phyloP scores from a whole-genome alignment of 345 rosid species.

The Murraya koenigii region DNA sequence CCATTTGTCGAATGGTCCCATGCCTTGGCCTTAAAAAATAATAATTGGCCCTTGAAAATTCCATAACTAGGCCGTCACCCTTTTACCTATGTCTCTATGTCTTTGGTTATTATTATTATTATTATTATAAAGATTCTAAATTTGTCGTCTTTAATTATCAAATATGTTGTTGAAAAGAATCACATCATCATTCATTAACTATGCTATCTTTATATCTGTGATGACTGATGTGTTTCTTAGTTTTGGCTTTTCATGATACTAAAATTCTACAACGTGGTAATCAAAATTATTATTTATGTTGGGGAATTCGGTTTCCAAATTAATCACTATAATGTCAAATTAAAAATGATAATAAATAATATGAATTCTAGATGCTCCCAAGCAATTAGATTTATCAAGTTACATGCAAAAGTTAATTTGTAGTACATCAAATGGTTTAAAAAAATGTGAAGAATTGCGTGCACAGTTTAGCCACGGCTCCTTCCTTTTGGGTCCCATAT shows the following conservation, averaged over 20 bases:
- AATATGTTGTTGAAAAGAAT: neutral
- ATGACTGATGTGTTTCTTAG: neutral
- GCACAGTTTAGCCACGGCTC: neutral
- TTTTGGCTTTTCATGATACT: neutral
- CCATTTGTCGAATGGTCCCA: neutral
- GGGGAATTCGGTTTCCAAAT: neutral
- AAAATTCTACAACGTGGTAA: neutral
- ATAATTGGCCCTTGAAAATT: neutral
- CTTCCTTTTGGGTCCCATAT: neutral
- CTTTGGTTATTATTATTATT: neutral
- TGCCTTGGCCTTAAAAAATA: neutral
- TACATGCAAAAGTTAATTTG: neutral
- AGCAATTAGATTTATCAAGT: neutral
- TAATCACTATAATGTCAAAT: neutral
- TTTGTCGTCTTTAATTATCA: neutral
- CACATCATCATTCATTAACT: neutral
- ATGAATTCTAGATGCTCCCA: no score
- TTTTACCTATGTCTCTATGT: neutral
- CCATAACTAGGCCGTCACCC: neutral
- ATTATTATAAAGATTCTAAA: neutral
- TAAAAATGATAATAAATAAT: no score
- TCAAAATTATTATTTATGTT: neutral
- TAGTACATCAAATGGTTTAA: neutral
- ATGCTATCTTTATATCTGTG: neutral
- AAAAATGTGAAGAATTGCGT: neutral